Evolutionary conservation across 768 basidiomycete species (phyloP).

Genomic region (Harrya chromipes): DNA sequence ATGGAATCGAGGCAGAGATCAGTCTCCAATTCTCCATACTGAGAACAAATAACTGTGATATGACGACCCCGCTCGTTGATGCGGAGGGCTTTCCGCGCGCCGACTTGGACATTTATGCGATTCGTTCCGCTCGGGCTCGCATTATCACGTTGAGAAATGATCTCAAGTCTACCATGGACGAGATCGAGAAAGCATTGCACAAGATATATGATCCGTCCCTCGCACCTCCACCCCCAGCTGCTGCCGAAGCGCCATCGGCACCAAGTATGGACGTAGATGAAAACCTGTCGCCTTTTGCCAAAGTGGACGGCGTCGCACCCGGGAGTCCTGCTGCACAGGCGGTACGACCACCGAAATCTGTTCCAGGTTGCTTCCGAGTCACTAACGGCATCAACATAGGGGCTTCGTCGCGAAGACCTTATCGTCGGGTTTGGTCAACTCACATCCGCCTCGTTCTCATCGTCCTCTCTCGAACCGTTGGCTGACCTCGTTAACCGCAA

Average conservation of each 20-base stretch:
- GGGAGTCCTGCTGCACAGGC: slow-evolving; percentile 81
- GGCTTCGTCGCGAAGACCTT: slow-evolving; percentile 67
- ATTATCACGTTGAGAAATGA: slow-evolving; percentile 86
- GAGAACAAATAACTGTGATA: slow-evolving; percentile 56
- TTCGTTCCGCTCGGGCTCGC: slow-evolving; percentile 69
- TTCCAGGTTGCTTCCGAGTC: background rate
- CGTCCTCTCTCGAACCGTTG: slow-evolving; percentile 61
- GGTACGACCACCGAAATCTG: slow-evolving; percentile 41
- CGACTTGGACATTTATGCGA: slow-evolving; percentile 81
- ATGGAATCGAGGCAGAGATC: slow-evolving; percentile 70
- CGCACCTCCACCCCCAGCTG: slow-evolving; percentile 14
- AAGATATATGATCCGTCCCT: slow-evolving; percentile 54
- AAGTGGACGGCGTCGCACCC: slow-evolving; percentile 76
- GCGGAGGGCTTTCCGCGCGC: slow-evolving; percentile 85
- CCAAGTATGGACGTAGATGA: slow-evolving; percentile 17
- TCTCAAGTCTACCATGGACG: slow-evolving; percentile 57
- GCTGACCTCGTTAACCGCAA: slow-evolving; percentile 69
- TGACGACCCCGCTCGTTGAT: slow-evolving; percentile 79
- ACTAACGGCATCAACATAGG: slow-evolving; percentile 36
- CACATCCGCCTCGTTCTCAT: slow-evolving; percentile 48
- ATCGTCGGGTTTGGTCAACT: slow-evolving; percentile 72
- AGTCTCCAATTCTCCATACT: slow-evolving; percentile 60
- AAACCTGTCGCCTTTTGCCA: slow-evolving; percentile 60
- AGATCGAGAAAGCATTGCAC: slow-evolving; percentile 67
- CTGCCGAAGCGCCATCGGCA: slow-evolving; percentile 22